These are phyloP conservation scores for Arctostaphylos glauca DNA, from an alignment of 148 eudicot genomes.

Conservation along the genomic window DNA sequence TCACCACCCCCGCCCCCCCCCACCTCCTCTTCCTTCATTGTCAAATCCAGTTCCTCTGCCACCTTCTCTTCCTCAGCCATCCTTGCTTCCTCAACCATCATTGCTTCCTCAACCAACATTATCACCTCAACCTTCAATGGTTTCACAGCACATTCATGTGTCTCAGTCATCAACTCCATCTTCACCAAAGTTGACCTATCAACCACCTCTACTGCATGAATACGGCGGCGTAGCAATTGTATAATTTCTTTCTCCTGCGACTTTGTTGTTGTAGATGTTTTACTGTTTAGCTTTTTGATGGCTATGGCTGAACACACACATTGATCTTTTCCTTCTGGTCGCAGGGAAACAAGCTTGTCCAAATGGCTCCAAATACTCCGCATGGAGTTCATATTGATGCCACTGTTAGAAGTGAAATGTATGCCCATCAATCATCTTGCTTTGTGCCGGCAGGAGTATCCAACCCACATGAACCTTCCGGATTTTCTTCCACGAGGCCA, in stretches of 20 bases:
- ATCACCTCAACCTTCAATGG: conserved; percentile 28
- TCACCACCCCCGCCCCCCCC: conserved; percentile 31
- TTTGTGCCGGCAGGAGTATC: conserved; percentile 45
- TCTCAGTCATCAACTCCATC: conserved; percentile 39
- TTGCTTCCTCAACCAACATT: conserved; percentile 27
- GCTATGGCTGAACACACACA: not conserved
- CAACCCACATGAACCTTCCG: conserved; percentile 40
- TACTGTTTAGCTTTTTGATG: not conserved
- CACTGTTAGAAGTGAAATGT: conserved; percentile 31
- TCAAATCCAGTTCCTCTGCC: conserved; percentile 28
- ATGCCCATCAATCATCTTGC: conserved; percentile 50
- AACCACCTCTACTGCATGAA: conserved; percentile 29
- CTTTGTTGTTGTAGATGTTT: not conserved
- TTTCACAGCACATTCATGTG: conserved; percentile 38
- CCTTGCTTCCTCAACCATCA: conserved; percentile 24
- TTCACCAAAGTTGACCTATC: conserved; percentile 29
- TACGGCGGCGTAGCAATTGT: conserved; percentile 36
- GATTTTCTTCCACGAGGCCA: conserved; percentile 45
- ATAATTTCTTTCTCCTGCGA: conserved; percentile 15
- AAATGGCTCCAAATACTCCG: conserved; percentile 34
- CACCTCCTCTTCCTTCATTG: conserved; percentile 28
- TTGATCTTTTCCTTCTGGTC: conserved; percentile 16
- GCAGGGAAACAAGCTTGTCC: conserved; percentile 55
- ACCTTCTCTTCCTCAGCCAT: conserved; percentile 25
- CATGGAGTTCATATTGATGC: conserved; percentile 29